Percentiles rank a stretch among this genome's conserved stretches.
These are phyloP conservation scores for Talaromyces funiculosus DNA, from an alignment of 2,329 filamentous ascomycete genomes.

Conservation along the genomic window DNA sequence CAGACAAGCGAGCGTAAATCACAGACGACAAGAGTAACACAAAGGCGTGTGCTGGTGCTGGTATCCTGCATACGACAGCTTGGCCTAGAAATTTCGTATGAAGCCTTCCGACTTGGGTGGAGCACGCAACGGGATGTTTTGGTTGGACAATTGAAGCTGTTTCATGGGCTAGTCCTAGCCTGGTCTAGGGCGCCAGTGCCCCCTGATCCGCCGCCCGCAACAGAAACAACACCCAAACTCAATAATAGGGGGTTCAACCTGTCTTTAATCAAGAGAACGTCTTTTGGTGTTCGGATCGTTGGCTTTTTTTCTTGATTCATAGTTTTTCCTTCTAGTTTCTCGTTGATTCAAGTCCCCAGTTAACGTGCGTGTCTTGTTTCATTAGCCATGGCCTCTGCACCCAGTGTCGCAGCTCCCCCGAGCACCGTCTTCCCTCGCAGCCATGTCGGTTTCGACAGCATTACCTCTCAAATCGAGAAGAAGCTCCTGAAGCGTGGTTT, in stretches of 20 bases:
- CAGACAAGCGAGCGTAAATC: background rate
- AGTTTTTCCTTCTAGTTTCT: background rate
- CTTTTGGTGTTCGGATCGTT: background rate
- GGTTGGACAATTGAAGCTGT: slow-evolving; percentile 8
- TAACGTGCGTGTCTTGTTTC: slow-evolving; percentile 19
- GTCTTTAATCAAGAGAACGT: background rate
- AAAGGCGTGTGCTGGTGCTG: background rate
- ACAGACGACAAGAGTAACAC: background rate
- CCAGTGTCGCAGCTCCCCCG: slow-evolving; percentile 41
- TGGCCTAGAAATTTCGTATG: background rate
- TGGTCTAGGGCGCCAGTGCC: slow-evolving; percentile 23
- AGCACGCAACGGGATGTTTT: background rate
- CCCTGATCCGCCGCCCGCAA: slow-evolving; percentile 27
- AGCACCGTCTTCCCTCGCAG: slow-evolving; percentile 74
- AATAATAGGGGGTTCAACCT: background rate
- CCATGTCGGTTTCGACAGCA: slow-evolving; percentile 99
- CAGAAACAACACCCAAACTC: slow-evolving; percentile 13
- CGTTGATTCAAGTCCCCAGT: background rate
- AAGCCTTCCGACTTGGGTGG: slow-evolving; percentile 6
- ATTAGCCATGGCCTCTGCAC: slow-evolving; percentile 60
- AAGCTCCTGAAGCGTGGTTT: slow-evolving; percentile 99
- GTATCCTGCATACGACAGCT: background rate
- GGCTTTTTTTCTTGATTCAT: background rate
- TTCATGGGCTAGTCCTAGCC: slow-evolving; percentile 23
- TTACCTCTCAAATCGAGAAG: slow-evolving; percentile 98